Evolutionary conservation across 1,284 basidiomycete species (phyloP), one percentile per base, ranked within the genome.

Genomic region (Ganoderma sinense): DNA sequence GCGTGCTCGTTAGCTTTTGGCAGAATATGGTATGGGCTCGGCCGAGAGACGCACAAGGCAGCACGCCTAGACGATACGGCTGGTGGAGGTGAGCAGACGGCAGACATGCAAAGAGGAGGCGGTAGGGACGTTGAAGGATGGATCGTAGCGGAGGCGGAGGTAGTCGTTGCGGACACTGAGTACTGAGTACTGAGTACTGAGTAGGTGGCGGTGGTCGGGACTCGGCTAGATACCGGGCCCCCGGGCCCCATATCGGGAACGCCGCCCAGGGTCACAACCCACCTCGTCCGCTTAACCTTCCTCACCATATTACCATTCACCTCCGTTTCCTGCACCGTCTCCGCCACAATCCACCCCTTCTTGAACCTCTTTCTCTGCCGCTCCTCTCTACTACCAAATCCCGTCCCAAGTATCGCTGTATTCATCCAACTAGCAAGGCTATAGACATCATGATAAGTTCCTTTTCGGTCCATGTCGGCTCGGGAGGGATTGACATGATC

Each of bases 381-480:
- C 13, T 53, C 13, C 14, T 11, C 13, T 5, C n/a, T 4, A 23
- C 13, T 13, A 4, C 23, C 39, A 41, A 4, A 16, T 11, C 3
- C 23, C 39, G 8, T 48, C 36, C 62, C 36, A 60, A 36, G 39
- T 16, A 4, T 26, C n/a, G 36, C n/a, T 23, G 39, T 53, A 26
- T 29, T 26, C 48, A 26, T 26, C 41, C 48, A 53, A 53, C 48
- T 23, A 40, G 36, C 39, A 36, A 41, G 40, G 18, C 26, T 18
- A 58, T 68, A 64, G 55, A 40, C 67, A 77, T 61, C 66, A 83
- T 82, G 82, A 82, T 83, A 71, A 80, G 82, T 82, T 55, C 59
- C 61, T 45, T 31, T 14, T 43, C 55, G 31, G 20, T 48, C 65
- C 33, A 62, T 33, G 7, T 56, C 39, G 8, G 23, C 29, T n/a